Conservation (phyloP, 441 rosid species). For the Pelargonium australe region DNA sequence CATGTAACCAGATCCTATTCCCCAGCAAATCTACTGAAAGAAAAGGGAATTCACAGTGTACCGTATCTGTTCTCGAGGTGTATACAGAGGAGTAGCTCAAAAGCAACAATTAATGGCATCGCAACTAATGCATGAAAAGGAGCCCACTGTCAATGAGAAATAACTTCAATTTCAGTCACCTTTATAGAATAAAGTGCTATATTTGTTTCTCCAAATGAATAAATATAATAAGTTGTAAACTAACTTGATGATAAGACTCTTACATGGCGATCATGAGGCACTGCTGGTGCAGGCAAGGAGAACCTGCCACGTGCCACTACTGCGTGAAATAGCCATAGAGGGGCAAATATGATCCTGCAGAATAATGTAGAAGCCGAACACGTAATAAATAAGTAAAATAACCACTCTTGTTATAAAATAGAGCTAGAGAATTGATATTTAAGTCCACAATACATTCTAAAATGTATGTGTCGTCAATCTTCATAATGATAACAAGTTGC, state of each 20-base stretch:
- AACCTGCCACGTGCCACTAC: slow-evolving; percentile 60
- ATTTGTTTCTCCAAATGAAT: not conserved
- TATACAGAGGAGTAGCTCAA: slow-evolving; percentile 53
- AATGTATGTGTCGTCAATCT: too few species aligned
- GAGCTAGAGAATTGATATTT: not conserved
- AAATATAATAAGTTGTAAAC: not conserved
- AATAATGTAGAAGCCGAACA: slow-evolving; percentile 7
- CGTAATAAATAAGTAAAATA: too few species aligned
- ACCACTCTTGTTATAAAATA: not conserved
- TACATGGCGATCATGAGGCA: slow-evolving; percentile 58
- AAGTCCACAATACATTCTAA: not conserved
- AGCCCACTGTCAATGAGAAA: slow-evolving; percentile 52
- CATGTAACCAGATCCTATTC: not conserved
- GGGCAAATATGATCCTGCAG: slow-evolving; percentile 49
- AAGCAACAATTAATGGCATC: slow-evolving; percentile 51
- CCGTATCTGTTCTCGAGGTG: slow-evolving; percentile 47
- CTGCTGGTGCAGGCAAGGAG: slow-evolving; percentile 59
- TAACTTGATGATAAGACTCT: slow-evolving; percentile 8
- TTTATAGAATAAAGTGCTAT: slow-evolving; percentile 3
- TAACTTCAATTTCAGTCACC: slow-evolving; percentile 3
- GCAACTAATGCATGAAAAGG: slow-evolving; percentile 50
- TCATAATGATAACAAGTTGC: too few species aligned
- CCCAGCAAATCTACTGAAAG: too few species aligned
- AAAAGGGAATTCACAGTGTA: slow-evolving; percentile 12
- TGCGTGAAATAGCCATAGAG: slow-evolving; percentile 57